Conservation (phyloP, 192 early-diverging fungal genomes). For the Backusella liffmaniae region DNA sequence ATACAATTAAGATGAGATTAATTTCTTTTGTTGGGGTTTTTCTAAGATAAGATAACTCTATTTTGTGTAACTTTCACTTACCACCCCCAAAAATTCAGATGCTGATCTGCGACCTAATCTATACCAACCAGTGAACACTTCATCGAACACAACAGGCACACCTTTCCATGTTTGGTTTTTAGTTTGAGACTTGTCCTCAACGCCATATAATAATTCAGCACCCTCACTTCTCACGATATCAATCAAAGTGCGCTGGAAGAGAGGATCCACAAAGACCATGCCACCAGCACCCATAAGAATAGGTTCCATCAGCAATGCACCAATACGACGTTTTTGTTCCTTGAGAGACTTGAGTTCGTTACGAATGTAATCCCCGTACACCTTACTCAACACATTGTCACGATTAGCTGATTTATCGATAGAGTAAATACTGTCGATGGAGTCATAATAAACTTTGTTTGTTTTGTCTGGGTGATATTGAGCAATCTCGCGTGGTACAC, state of each 20-base stretch:
- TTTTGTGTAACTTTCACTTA: conserved; percentile 30
- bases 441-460: conserved; percentile 15
- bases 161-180: conserved; percentile 41
- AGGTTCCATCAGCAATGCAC: conserved; percentile 74
- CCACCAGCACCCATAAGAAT: conserved; percentile 82
- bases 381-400: conserved; percentile 25
- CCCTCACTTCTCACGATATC: conserved; percentile 47
- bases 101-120: conserved; percentile 61
- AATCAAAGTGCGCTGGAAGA: conserved; percentile 70
- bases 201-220: conserved; percentile 24
- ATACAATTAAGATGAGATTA: conserved; percentile 18
- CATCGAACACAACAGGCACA: conserved; percentile 78
- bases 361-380: conserved; percentile 47
- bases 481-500: conserved; percentile 39
- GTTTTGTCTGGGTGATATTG: background rate
- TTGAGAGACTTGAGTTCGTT: conserved; percentile 33
- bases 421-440: conserved; percentile 14
- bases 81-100: conserved; percentile 57
- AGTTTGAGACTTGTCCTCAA: background rate
- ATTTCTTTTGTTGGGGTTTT: conserved; percentile 6
- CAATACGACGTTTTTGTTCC: conserved; percentile 44
- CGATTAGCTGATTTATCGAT: conserved; percentile 12
- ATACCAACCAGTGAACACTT: conserved; percentile 78
- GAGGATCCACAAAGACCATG: conserved; percentile 80
- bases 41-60: background rate